phyloP scores from a whole-genome alignment of 1,139 yeast genomes.

The Geotrichum macrosporum region DNA sequence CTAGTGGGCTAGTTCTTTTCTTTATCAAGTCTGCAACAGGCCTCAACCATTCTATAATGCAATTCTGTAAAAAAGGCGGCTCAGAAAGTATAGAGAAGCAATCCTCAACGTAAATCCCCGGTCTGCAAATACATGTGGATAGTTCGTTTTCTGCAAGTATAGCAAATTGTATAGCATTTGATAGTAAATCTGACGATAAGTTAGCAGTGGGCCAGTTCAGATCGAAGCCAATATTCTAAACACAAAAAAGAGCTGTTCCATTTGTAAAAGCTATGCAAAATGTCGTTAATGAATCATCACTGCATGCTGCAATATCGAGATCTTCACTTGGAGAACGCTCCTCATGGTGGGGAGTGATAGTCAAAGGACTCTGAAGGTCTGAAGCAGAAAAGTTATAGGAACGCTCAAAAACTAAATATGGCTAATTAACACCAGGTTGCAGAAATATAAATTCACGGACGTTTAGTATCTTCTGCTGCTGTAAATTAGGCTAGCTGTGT shows the following conservation, averaged over 20 bases:
- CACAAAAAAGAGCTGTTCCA: conserved; percentile 31
- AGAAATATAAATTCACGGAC: too few relatives aligned
- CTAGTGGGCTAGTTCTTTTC: conserved; percentile 13
- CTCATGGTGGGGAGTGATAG: conserved; percentile 50
- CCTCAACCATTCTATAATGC: conserved; percentile 29
- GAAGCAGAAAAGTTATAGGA: conserved; percentile 22
- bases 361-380: conserved; percentile 50
- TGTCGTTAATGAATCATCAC: conserved; percentile 31
- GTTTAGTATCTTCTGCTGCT: too few relatives aligned
- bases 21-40: conserved; percentile 32
- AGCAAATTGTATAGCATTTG: conserved; percentile 17
- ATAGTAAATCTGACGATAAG: conserved; percentile 1
- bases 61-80: conserved; percentile 21
- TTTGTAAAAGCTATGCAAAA: conserved; percentile 23
- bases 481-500: conserved; percentile 32
- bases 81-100: conserved; percentile 3
- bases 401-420: conserved; percentile 26
- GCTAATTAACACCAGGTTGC: too few relatives aligned
- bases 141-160: neutral
- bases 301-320: conserved; percentile 35
- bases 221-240: conserved; percentile 30
- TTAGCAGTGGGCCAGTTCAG: conserved; percentile 26
- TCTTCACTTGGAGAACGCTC: conserved; percentile 45
- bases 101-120: neutral
- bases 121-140: conserved; percentile 1